Conservation (phyloP, 768 basidiomycete genomes). For the Leccinum rimulosum region DNA sequence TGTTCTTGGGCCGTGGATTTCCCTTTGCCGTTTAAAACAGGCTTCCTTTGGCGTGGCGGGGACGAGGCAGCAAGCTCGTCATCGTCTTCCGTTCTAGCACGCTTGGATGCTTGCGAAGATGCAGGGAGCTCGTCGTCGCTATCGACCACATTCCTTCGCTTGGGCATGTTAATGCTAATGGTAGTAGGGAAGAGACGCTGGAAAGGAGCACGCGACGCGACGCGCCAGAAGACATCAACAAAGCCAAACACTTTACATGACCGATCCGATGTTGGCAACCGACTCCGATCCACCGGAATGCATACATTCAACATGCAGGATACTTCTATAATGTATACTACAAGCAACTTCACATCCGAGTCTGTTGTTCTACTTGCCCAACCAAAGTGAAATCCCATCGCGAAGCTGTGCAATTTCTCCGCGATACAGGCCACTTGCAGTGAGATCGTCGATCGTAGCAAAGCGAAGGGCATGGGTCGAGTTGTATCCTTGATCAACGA, state of each 20-base stretch:
- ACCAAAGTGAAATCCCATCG: background rate
- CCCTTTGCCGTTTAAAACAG: constrained; percentile 33
- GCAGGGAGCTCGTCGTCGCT: constrained; percentile 40
- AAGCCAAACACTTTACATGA: constrained; percentile 19
- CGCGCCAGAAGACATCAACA: constrained; percentile 16
- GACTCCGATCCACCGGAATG: too few relatives aligned
- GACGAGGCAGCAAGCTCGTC: constrained; percentile 30
- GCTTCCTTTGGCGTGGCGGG: constrained; percentile 25
- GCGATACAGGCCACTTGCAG: background rate
- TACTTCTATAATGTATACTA: too few relatives aligned
- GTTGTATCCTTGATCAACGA: background rate
- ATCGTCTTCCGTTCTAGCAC: constrained; percentile 41
- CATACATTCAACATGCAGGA: too few relatives aligned
- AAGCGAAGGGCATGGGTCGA: background rate
- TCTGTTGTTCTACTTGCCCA: background rate
- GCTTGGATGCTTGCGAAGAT: constrained; percentile 40
- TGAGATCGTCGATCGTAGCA: background rate
- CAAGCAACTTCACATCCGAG: too few relatives aligned
- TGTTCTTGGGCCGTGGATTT: constrained; percentile 29
- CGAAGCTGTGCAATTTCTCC: background rate
- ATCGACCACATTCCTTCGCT: constrained; percentile 46
- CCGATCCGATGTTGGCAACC: too few relatives aligned
- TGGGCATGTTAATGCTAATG: constrained; percentile 43
- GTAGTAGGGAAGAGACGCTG: background rate
- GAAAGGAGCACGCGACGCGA: constrained; percentile 29